Evolutionary conservation across 2,329 filamentous ascomycete species (phyloP), one percentile per base, ranked within the genome.

Genomic region (Penicillium aurantiogriseum): DNA sequence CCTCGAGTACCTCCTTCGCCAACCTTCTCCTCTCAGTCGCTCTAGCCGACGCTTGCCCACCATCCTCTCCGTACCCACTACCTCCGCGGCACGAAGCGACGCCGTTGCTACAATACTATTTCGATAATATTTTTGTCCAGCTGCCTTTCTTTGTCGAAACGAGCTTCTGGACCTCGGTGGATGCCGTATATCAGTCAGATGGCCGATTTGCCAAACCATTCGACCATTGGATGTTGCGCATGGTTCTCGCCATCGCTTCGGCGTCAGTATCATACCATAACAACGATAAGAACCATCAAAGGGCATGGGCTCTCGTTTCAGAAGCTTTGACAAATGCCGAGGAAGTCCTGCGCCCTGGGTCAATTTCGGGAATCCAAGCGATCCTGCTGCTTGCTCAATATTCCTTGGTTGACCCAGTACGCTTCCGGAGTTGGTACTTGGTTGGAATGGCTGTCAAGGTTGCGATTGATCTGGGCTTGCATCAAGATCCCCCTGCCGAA

Each of bases 401-500:
- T 72, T 88, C 93, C 3, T 89, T 94, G 79, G 81, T 96, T 49
- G 92, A 97, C 67, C 92, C 93, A 2, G 85, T 88, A 42, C 91
- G 95, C 70, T 97, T 96, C 69, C 92, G 96, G 69, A 91, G 89
- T 67, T 97, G 94, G 92, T 92, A 94, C 63, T 77, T 97, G 60
- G 90, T 97, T 55, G 94, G 93, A 7, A 92, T 94, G 71, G 92
- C 93, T 7, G 90, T 90, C 40, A 86, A 93, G 57, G 90, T 92
- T 6, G 87, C 93, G 69, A 84, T 97, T 23, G 94, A 99, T 76
- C 78, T 97, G 31, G 94, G 94, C 8, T 87, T 95, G 57, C 94
- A 97, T 73, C 93, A 97, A 75, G 93, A 97, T 65, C 91, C 92
- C 3, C 88, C 90, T 0, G 81, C 84, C 56, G 87, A 88, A 60